These are phyloP conservation scores for Trichosanthes cucumerina DNA, from an alignment of 306 rosid genomes.

Conservation along the genomic window DNA sequence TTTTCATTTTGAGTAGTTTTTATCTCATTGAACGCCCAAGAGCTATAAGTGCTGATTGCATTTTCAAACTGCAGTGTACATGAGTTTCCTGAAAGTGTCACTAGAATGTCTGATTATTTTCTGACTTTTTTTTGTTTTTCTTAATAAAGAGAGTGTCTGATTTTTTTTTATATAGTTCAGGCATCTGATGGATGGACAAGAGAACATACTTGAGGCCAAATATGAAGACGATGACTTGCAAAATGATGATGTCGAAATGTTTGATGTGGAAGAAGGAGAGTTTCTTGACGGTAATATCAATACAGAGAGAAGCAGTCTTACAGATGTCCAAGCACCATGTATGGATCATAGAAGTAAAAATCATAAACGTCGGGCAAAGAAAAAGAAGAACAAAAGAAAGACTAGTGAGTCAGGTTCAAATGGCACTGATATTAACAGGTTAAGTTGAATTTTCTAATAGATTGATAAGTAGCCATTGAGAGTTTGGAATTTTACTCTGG, in stretches of 20 bases:
- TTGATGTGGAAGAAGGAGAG: conserved; percentile 84
- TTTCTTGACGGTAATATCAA: conserved; percentile 27
- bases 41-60: not conserved
- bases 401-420: conserved; percentile 23
- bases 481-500: conserved; percentile 3
- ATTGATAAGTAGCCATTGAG: not conserved
- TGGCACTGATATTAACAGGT: conserved; percentile 54
- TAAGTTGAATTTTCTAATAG: not conserved
- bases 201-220: conserved; percentile 52
- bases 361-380: conserved; percentile 33
- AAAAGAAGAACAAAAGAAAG: conserved; percentile 54
- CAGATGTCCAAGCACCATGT: conserved; percentile 16
- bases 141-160: not conserved
- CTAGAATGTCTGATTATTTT: not conserved
- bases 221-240: conserved; percentile 37
- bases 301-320: conserved; percentile 18
- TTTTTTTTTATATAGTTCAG: not conserved
- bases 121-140: not conserved
- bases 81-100: not conserved
- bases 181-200: conserved; percentile 47
- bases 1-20: not conserved
- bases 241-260: conserved; percentile 62
- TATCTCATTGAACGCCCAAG: not conserved
- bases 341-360: conserved; percentile 27
- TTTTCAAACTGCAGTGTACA: not conserved